These are phyloP conservation scores for Bipolaris oryzae DNA, from an alignment of 2,329 filamentous ascomycete species.

Conservation along the genomic window DNA sequence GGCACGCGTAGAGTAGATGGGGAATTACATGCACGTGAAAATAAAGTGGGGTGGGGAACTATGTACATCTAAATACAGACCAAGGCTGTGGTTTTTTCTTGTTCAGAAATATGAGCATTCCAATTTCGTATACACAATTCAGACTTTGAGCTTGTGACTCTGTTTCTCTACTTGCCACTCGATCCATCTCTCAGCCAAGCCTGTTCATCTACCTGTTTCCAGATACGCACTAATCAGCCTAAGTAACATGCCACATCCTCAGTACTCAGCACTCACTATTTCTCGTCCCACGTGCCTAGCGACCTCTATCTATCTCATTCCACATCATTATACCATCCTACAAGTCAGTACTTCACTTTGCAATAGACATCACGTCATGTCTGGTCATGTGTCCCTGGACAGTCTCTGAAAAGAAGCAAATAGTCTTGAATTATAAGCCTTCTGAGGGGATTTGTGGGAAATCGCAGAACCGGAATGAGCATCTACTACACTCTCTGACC, in stretches of 20 bases:
- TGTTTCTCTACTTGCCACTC: background rate
- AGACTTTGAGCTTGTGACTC: background rate
- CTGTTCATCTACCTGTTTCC: background rate
- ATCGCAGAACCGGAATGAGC: slow-evolving; percentile 11
- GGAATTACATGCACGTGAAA: background rate
- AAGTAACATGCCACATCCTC: background rate
- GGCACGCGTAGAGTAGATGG: slow-evolving; percentile 68
- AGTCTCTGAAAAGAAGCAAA: background rate
- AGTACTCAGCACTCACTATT: background rate
- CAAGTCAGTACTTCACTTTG: background rate
- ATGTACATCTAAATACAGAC: slow-evolving; percentile 12
- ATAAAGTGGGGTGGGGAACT: slow-evolving; percentile 15
- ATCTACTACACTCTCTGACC: background rate
- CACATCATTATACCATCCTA: background rate
- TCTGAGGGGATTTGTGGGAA: slow-evolving; percentile 25
- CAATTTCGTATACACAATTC: background rate
- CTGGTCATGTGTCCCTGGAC: no score
- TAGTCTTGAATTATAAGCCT: slow-evolving; percentile 26
- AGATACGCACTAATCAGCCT: background rate
- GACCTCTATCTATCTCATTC: background rate
- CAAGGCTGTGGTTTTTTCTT: background rate
- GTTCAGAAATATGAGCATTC: background rate
- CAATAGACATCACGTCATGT: no score
- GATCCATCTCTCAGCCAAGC: background rate
- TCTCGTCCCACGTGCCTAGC: no score